Evolutionary conservation across 2,329 filamentous ascomycete genomes (phyloP).

Genomic region (Stachybotrys echinatus): DNA sequence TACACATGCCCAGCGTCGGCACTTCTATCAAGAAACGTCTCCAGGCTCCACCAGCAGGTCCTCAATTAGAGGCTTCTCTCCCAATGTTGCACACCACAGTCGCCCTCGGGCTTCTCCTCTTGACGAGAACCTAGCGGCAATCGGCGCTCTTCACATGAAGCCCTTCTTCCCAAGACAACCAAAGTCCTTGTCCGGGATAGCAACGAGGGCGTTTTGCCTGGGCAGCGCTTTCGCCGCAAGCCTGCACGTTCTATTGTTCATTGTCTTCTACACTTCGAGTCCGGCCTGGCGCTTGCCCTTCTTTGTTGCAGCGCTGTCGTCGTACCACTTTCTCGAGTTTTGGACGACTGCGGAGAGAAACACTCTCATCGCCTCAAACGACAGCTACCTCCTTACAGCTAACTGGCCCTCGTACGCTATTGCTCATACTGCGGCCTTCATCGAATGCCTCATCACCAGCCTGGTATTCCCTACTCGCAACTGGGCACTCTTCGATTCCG

Average conservation of each 20-base stretch:
- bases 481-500: slow-evolving; percentile 39
- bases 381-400: slow-evolving; percentile 74
- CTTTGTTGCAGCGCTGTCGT: slow-evolving; percentile 63
- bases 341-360: slow-evolving; percentile 85
- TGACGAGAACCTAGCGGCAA: slow-evolving; percentile 15
- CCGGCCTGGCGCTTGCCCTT: slow-evolving; percentile 59
- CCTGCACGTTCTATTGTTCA: slow-evolving; percentile 20
- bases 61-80: background rate
- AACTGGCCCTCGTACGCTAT: slow-evolving; percentile 84
- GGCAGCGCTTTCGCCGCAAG: slow-evolving; percentile 37
- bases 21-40: background rate
- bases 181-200: slow-evolving; percentile 56
- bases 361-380: slow-evolving; percentile 63
- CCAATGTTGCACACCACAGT: background rate
- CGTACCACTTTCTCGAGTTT: slow-evolving; percentile 97
- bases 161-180: slow-evolving; percentile 38
- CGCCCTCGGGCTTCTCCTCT: background rate
- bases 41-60: background rate
- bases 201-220: slow-evolving; percentile 51
- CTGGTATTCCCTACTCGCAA: slow-evolving; percentile 46
- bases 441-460: slow-evolving; percentile 64
- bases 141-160: slow-evolving; percentile 20
- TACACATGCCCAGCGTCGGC: background rate
- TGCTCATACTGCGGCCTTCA: slow-evolving; percentile 69
- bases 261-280: slow-evolving; percentile 31